Conservation (phyloP, 768 basidiomycete species). For the Suillus subaureus region DNA sequence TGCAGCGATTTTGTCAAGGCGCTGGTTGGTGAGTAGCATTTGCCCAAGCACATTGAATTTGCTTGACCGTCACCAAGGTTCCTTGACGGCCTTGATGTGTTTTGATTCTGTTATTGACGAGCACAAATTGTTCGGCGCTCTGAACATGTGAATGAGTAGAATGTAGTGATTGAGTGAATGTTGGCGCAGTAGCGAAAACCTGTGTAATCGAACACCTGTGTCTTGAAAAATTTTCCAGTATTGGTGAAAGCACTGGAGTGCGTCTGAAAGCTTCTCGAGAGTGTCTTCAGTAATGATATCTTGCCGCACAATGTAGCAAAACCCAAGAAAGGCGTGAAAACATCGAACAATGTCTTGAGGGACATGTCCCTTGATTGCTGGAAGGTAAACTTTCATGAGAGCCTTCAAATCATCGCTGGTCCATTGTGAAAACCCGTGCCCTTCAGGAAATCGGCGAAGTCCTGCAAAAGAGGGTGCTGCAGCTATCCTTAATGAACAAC, state of each 20-base stretch:
- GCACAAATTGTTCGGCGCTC: too few relatives aligned
- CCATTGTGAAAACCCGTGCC: constrained; percentile 35
- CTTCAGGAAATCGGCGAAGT: constrained; percentile 32
- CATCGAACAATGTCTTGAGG: not conserved
- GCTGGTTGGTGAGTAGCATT: not conserved
- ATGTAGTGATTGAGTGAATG: too few relatives aligned
- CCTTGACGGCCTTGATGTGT: too few relatives aligned
- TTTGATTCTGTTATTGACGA: too few relatives aligned
- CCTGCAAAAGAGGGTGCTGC: constrained; percentile 31
- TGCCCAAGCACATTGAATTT: too few relatives aligned
- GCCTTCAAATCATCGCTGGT: constrained; percentile 41
- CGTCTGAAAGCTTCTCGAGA: not conserved
- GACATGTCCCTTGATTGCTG: too few relatives aligned
- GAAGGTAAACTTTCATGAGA: constrained; percentile 16
- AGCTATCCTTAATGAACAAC: constrained; percentile 24
- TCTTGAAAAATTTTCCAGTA: too few relatives aligned
- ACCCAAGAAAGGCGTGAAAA: constrained; percentile 30
- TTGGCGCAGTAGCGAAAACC: too few relatives aligned
- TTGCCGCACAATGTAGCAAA: constrained; percentile 27
- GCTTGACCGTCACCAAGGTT: too few relatives aligned
- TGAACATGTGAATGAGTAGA: too few relatives aligned
- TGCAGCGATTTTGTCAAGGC: not conserved
- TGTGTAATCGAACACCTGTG: too few relatives aligned
- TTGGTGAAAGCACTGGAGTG: too few relatives aligned
- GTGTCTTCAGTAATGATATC: not conserved